Percentiles rank a stretch among this genome's conserved stretches.
phyloP scores from a whole-genome alignment of 768 basidiomycete species.

The Piloderma croceum region DNA sequence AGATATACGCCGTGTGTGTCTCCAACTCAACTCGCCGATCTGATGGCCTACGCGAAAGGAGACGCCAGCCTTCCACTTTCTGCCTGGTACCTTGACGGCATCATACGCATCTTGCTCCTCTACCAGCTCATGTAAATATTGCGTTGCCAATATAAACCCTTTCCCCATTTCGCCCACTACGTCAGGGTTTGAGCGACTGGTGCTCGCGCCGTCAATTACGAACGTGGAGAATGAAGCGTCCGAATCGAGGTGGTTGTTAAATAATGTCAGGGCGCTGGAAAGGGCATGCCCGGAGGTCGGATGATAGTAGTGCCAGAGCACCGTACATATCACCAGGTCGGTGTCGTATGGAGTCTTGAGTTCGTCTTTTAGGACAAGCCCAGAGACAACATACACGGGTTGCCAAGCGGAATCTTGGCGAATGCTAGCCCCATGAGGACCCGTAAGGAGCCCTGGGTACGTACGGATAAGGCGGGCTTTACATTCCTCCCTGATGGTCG shows the following conservation, averaged over 20 bases:
- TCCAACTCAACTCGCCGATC: slow-evolving; percentile 12
- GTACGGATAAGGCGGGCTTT: neutral
- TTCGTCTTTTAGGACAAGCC: neutral
- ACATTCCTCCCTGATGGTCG: no score
- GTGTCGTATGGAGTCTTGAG: neutral
- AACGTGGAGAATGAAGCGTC: slow-evolving; percentile 10
- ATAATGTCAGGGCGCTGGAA: slow-evolving; percentile 12
- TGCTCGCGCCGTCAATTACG: slow-evolving; percentile 11
- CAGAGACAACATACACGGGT: slow-evolving; percentile 1
- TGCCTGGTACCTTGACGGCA: neutral
- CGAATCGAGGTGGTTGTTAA: slow-evolving; percentile 11
- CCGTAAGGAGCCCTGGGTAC: slow-evolving; percentile 1
- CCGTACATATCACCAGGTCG: neutral
- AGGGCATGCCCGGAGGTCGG: neutral
- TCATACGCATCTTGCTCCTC: neutral
- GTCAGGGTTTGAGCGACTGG: slow-evolving; percentile 12
- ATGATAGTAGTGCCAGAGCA: neutral
- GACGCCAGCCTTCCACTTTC: slow-evolving; percentile 6
- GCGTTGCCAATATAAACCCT: slow-evolving; percentile 14
- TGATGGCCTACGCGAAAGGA: slow-evolving; percentile 13
- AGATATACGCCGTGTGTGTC: slow-evolving; percentile 4
- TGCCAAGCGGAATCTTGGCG: neutral
- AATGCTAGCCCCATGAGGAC: neutral
- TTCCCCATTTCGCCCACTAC: slow-evolving; percentile 17
- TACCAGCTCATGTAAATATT: slow-evolving; percentile 9